phyloP scores from a whole-genome alignment of 129 eudicot genomes.

The Flaveria linearis region DNA sequence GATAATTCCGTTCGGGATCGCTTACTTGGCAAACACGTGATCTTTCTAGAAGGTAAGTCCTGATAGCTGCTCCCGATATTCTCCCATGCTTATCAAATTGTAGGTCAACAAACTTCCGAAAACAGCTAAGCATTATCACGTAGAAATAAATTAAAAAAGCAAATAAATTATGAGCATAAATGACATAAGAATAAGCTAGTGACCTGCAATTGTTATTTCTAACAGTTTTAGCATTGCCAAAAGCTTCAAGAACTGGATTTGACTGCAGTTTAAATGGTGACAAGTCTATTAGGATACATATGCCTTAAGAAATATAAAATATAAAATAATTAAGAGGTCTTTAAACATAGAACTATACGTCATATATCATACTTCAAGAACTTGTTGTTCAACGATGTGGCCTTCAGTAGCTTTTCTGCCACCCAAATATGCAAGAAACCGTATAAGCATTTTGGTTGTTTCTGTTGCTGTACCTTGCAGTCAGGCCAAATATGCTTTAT shows the following conservation, averaged over 20 bases:
- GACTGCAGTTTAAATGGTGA: slow-evolving; percentile 66
- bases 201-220: slow-evolving; percentile 99
- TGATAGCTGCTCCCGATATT: slow-evolving; percentile 99
- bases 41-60: slow-evolving; percentile 95
- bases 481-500: no score
- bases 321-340: slow-evolving; percentile 16
- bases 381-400: no score
- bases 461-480: no score
- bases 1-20: slow-evolving; percentile 97
- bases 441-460: no score
- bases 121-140: slow-evolving; percentile 63
- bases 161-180: slow-evolving; percentile 6
- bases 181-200: slow-evolving; percentile 16
- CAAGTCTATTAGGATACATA: neutral
- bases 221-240: slow-evolving; percentile 99
- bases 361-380: no score
- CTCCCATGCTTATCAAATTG: slow-evolving; percentile 97
- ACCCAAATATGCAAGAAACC: no score
- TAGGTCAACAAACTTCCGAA: slow-evolving; percentile 98
- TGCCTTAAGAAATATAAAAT: slow-evolving; percentile 1
- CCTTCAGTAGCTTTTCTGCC: no score
- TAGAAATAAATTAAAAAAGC: slow-evolving; percentile 15
- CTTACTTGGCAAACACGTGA: slow-evolving; percentile 97
- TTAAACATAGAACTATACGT: no score
- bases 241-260: slow-evolving; percentile 99